Base-by-base conservation (phyloP, 495 filamentous ascomycete genomes). In the Neurospora sp. region DNA sequence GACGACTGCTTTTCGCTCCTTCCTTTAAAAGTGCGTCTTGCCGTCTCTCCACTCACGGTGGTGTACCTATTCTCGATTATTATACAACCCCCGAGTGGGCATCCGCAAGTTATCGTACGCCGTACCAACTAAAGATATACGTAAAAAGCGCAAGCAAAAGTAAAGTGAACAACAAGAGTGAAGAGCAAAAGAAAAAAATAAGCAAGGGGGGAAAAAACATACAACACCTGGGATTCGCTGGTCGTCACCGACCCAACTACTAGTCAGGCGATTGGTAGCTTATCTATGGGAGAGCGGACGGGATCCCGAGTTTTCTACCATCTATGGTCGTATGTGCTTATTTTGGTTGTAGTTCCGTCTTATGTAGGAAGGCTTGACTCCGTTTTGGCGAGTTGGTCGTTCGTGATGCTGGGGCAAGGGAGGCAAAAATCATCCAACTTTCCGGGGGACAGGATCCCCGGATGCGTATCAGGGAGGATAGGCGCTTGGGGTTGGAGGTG, bases 161-260 rank as follows among this genome's bases (percentile, higher is more conserved):
- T 35, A 35, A 35, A 35, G 31, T 35, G 31, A 35, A 35, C 31
- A 35, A 35, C 31, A 35, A 35, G 31, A 35, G 31, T 35, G 4
- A 35, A 35, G 31, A 35, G 31, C 31, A 35, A 35, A 35, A 35
- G 31, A 35, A 35, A 35, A 35, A 35, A 35, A 35, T 35, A 35
- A 35, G 31, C 4, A 35, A 35, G 31, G 3, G 59, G 74, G 72
- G 78, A 76, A 72, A 78, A 78, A 78, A 82, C 80, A 81, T 83
- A 83, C 81, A 83, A 80, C 82, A 83, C 81, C 78, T 73, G 76
- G 81, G 77, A 82, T 82, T 82, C 82, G 68, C 76, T 77, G 73
- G 74, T 80, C 72, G 79, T 80, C 75, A 81, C 77, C 81, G 77
- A 83, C 82, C 82, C 81, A 81, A 82, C 79, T 85, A 83, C 83